Evolutionary conservation across 345 rosid species (phyloP).

Genomic region (Atalantia buxifolia): DNA sequence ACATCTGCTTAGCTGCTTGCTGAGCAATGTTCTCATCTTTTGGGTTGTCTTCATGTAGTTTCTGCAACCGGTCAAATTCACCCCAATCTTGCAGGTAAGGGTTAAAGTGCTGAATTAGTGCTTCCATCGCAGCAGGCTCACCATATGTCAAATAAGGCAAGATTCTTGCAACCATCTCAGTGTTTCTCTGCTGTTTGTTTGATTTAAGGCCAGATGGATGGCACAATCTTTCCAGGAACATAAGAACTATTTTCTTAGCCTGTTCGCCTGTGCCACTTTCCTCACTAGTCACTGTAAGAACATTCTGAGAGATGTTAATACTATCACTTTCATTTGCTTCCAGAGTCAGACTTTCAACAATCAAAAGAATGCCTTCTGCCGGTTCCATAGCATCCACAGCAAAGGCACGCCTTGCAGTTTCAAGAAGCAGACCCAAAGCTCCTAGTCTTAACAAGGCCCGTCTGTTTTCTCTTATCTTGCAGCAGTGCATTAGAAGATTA

Average conservation of each 20-base stretch:
- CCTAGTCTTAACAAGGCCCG: conserved; percentile 79
- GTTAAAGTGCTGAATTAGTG: conserved; percentile 83
- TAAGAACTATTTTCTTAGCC: conserved; percentile 95
- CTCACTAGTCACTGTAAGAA: conserved; percentile 75
- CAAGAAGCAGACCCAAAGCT: conserved; percentile 93
- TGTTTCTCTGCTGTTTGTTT: conserved; percentile 94
- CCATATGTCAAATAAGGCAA: conserved; percentile 97
- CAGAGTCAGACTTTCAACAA: conserved; percentile 89
- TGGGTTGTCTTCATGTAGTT: conserved; percentile 62
- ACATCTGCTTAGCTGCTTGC: conserved; percentile 73
- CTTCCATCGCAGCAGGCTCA: conserved; percentile 99
- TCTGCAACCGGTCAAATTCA: conserved; percentile 76
- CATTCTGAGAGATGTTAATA: conserved; percentile 71
- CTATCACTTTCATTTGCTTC: conserved; percentile 95
- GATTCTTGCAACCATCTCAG: conserved; percentile 99
- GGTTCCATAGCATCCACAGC: conserved; percentile 99
- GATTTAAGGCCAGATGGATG: conserved; percentile 89
- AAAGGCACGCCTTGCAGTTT: conserved; percentile 95
- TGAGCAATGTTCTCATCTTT: conserved; percentile 67
- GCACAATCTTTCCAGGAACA: conserved; percentile 91
- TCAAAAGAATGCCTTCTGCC: conserved; percentile 96
- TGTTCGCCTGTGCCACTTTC: conserved; percentile 87
- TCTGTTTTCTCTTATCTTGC: conserved; percentile 93
- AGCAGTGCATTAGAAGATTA: conserved; percentile 92
- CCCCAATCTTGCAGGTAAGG: conserved; percentile 88